Conservation (phyloP, 1,139 yeast species). For the Geotrichum aggregatum region DNA sequence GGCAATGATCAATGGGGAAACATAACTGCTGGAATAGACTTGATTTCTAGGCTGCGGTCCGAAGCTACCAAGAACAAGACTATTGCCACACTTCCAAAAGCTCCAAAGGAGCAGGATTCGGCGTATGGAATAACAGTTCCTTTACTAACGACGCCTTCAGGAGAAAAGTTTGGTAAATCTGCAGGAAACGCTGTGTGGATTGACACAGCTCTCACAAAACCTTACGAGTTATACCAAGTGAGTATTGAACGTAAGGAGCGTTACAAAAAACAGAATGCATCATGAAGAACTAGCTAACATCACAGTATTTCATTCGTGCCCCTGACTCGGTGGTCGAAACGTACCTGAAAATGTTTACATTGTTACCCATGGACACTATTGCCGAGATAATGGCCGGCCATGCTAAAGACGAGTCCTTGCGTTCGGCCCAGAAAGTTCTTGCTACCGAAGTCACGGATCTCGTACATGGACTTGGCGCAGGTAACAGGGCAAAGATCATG, state of each 20-base stretch:
- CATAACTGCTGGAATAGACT: constrained; percentile 91
- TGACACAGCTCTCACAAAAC: constrained; percentile 64
- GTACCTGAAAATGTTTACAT: constrained; percentile 71
- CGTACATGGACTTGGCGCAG: constrained; percentile 77
- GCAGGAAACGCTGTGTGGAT: constrained; percentile 96
- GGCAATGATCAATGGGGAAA: constrained; percentile 99
- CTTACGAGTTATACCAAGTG: constrained; percentile 83
- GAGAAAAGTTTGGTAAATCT: constrained; percentile 93
- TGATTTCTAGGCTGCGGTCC: constrained; percentile 57
- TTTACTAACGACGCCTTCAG: constrained; percentile 77
- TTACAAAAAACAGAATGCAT: constrained; percentile 3
- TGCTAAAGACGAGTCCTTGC: constrained; percentile 51
- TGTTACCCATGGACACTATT: constrained; percentile 62
- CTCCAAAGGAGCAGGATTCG: constrained; percentile 22
- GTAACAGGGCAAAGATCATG: constrained; percentile 59
- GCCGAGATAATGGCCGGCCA: constrained; percentile 53
- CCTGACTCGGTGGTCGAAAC: constrained; percentile 72
- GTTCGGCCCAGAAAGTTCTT: constrained; percentile 69
- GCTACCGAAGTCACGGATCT: constrained; percentile 85
- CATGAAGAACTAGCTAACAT: constrained; percentile 10
- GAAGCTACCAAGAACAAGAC: constrained; percentile 19
- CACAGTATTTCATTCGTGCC: constrained; percentile 67
- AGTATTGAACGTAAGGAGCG: constrained; percentile 35
- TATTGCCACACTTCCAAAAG: constrained; percentile 3
- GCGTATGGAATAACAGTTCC: constrained; percentile 88